Conservation (phyloP, 1,139 yeast genomes). For the Meyerozyma guilliermondii region DNA sequence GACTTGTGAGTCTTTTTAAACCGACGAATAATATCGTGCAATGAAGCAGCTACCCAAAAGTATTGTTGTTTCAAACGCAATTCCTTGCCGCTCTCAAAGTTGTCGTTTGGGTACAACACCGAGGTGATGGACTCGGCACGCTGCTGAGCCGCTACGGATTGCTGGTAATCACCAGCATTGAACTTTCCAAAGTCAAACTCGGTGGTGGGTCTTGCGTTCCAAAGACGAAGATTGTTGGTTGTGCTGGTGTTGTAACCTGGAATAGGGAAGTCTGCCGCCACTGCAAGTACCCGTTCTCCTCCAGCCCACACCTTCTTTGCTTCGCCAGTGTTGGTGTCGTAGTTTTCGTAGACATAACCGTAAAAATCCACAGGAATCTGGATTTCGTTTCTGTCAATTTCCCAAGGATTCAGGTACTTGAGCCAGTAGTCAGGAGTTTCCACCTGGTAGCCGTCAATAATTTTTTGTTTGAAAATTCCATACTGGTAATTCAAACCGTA, state of each 20-base stretch:
- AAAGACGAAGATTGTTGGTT: slow-evolving; percentile 84
- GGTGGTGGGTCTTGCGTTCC: slow-evolving; percentile 87
- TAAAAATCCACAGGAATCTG: slow-evolving; percentile 91
- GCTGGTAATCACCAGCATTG: slow-evolving; percentile 86
- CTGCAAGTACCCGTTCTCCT: slow-evolving; percentile 84
- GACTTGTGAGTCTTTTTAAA: slow-evolving; percentile 69
- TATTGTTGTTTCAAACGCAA: slow-evolving; percentile 91
- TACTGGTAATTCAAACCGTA: slow-evolving; percentile 91
- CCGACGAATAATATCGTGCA: slow-evolving; percentile 87
- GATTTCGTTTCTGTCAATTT: slow-evolving; percentile 78
- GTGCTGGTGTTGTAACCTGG: slow-evolving; percentile 85
- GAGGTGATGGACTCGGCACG: slow-evolving; percentile 89
- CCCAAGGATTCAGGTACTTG: slow-evolving; percentile 88
- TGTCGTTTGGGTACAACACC: slow-evolving; percentile 88
- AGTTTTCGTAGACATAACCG: slow-evolving; percentile 67
- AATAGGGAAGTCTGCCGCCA: slow-evolving; percentile 90
- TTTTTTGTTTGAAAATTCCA: slow-evolving; percentile 89
- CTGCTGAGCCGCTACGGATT: slow-evolving; percentile 81
- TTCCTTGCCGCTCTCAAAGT: slow-evolving; percentile 87
- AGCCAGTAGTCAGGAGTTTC: slow-evolving; percentile 96
- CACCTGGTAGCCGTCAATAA: slow-evolving; percentile 88
- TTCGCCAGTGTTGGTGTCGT: slow-evolving; percentile 46
- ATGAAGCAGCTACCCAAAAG: slow-evolving; percentile 95
- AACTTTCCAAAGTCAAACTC: slow-evolving; percentile 92
- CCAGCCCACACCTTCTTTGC: slow-evolving; percentile 73